A percentile compares a stretch with the other conserved stretches of the same genome.
Evolutionary conservation across 768 basidiomycete genomes (phyloP).

Genomic region (Xanthoconium stramineum): DNA sequence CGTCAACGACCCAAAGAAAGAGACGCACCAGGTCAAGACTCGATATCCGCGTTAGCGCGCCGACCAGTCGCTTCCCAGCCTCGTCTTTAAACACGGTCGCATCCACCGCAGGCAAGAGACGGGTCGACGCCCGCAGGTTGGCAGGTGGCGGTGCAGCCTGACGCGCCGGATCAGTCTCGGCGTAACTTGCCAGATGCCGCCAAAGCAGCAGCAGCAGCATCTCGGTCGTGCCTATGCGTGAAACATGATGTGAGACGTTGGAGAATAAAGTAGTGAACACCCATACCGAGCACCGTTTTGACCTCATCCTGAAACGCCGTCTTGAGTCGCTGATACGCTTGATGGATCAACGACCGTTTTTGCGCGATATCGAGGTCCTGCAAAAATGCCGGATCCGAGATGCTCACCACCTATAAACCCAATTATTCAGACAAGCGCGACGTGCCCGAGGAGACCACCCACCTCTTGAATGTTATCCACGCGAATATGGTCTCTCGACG

Average conservation of each 20-base stretch:
- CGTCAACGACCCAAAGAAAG: neutral
- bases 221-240: conserved; percentile 58
- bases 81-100: conserved; percentile 58
- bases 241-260: neutral
- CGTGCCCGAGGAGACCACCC: conserved; percentile 8
- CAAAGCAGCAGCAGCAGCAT: conserved; percentile 78
- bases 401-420: conserved; percentile 42
- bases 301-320: conserved; percentile 42
- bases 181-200: conserved; percentile 74
- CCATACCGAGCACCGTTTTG: conserved; percentile 52
- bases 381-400: conserved; percentile 53
- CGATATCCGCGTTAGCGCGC: conserved; percentile 53
- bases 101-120: conserved; percentile 55
- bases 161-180: conserved; percentile 29
- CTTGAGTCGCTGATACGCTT: conserved; percentile 52
- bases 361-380: conserved; percentile 68
- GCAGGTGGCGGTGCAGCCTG: conserved; percentile 5
- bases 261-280: neutral
- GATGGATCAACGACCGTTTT: conserved; percentile 62
- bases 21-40: conserved; percentile 47
- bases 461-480: conserved; percentile 74
- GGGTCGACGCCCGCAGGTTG: conserved; percentile 48
- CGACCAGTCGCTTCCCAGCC: conserved; percentile 50
- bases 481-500: conserved; percentile 65
- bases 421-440: neutral